Evolutionary conservation across 1,284 basidiomycete genomes (phyloP), one percentile per base, ranked within the genome.

Genomic region (Heterobasidion annosum): DNA sequence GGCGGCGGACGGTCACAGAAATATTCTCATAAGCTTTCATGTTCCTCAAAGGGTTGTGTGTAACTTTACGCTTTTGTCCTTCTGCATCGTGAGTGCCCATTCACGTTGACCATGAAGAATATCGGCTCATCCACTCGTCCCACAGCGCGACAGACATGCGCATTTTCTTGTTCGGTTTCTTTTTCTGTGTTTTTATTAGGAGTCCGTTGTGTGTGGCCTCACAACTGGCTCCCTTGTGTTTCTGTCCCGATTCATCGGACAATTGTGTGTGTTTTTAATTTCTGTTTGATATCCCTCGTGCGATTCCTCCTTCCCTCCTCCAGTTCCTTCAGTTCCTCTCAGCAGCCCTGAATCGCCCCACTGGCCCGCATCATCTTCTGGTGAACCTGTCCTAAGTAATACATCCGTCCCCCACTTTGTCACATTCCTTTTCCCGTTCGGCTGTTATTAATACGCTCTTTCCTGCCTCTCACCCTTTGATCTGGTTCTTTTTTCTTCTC

Each of bases 1-100:
- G 77, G 43, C 67, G 75, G 52, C 68, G 75, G 37, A 79, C 76
- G 42, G 70, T 79, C 53, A 77, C 75, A 34, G 76, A 79, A 57
- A 73, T 78, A 56, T 78, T 77, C 58, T 58, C 67, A 33, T 59
- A 50, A 47, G 18, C 32, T 25, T 15, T 48, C 44, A 4, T 37
- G 12, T 12, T 18, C 33, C 34, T 50, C 34, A 34, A 50, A 50
- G 34, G 15, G 25, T 15, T 50, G 32, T 50, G 48, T 50, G 25
- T 34, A 50, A 37, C 25, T 18, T 18, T 18, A 47, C 10, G 10
- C 16, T 47, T 7, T 47, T 19, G 10, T 47, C 10, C n/a, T 40
- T 10, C 25, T 47, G 9, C 45, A 9, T 47, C 45, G 45, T 47
- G 45, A 47, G 45, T 47, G 16, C 40, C 40, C 16, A 4, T 25